Base-by-base conservation (phyloP, 495 filamentous ascomycete genomes). In the Penicillium coprophilum region DNA sequence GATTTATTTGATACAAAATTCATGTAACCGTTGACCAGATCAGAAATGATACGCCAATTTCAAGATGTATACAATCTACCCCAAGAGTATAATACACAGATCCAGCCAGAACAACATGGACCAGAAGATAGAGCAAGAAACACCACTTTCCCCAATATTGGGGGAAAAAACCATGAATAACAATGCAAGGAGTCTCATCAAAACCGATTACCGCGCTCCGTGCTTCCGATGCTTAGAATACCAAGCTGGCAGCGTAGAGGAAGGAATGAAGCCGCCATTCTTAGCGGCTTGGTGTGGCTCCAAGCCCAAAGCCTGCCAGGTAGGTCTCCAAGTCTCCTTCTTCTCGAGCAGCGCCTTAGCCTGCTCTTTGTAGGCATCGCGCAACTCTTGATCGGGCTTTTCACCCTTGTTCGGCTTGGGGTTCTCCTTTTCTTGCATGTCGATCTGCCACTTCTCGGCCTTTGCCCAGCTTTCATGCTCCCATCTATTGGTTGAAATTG, bases 271-370 rank as follows among this genome's bases (percentile, higher is more conserved):
- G 7, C n/a, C 30, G 13, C 49, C 59, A 27, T 46, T 53, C 51
- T 52, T 55, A 21, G 34, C 32, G 30, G 36, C 59, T 46, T 61
- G 56, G 43, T 56, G 52, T 46, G 51, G 72, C 41, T 48, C 59
- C 32, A 77, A 36, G 20, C 76, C 76, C 51, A 79, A 20, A n/a
- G 65, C 72, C 68, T 77, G 70, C 75, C 75, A 80, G 15, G 77
- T 77, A 31, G 77, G 74, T 58, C 69, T 62, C 77, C 77, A 80
- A 1, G 62, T 27, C 52, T 68, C 62, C 57, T 64, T 63, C 11
- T 72, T 65, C 43, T 71, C 58, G 41, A 87, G 69, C 58, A 89
- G 55, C 60, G 79, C 74, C 78, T 84, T 69, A 9, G 85, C 87
- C 66, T 86, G 81, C 60, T 81, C 71, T 67, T 75, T 57, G 51